Evolutionary conservation across 768 basidiomycete species (phyloP).

Genomic region (Termitomyces titanicus): DNA sequence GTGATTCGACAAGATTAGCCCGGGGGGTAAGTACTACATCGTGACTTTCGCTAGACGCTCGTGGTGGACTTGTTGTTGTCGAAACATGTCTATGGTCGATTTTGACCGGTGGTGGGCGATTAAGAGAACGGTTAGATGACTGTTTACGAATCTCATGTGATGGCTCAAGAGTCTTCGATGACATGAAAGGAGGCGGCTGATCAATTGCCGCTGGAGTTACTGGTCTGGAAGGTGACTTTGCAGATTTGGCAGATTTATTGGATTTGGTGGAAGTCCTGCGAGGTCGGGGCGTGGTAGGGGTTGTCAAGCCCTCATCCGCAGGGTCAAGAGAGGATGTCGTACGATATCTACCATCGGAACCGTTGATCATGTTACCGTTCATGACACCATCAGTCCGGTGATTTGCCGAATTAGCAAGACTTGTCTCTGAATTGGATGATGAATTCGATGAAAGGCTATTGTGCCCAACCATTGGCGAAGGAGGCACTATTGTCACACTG

Average conservation of each 20-base stretch:
- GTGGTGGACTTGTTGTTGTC: slow-evolving; percentile 18
- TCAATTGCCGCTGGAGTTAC: slow-evolving; percentile 18
- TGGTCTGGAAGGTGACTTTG: slow-evolving; percentile 6
- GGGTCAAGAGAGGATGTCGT: slow-evolving; percentile 15
- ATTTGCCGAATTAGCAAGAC: slow-evolving; percentile 12
- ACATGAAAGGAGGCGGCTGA: slow-evolving; percentile 15
- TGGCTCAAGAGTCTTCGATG: slow-evolving; percentile 19
- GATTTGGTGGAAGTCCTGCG: slow-evolving; percentile 7
- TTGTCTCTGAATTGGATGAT: slow-evolving; percentile 21
- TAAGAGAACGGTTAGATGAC: slow-evolving; percentile 34
- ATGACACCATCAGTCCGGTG: slow-evolving; percentile 16
- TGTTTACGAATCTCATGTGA: slow-evolving; percentile 28
- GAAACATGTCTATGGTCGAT: slow-evolving; percentile 21
- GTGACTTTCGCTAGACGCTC: slow-evolving; percentile 14
- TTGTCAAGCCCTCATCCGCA: slow-evolving; percentile 17
- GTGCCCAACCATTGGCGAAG: slow-evolving; percentile 33
- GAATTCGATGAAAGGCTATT: slow-evolving; percentile 23
- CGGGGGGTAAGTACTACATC: slow-evolving; percentile 15
- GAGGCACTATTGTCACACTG: slow-evolving; percentile 43
- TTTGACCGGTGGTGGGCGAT: slow-evolving; percentile 23
- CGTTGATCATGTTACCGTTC: slow-evolving; percentile 13
- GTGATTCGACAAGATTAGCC: slow-evolving; percentile 42
- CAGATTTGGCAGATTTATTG: slow-evolving; percentile 11
- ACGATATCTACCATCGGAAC: slow-evolving; percentile 14
- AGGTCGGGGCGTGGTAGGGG: slow-evolving; percentile 17